Evolutionary conservation across 2,329 filamentous ascomycete species (phyloP), one percentile per base, ranked within the genome.

Genomic region (Coniochaeta prunicola): DNA sequence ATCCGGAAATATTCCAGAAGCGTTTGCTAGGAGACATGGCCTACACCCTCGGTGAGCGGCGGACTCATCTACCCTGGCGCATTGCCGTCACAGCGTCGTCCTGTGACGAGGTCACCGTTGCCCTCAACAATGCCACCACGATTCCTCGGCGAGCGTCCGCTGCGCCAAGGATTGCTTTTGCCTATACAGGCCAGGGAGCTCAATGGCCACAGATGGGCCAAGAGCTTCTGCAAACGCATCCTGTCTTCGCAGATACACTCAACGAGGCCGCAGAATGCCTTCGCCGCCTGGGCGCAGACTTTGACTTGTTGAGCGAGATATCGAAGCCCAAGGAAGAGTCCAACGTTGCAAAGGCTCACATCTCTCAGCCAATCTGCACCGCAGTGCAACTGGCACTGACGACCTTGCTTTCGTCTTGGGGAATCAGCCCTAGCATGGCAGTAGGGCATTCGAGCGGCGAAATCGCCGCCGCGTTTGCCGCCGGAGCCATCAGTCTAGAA

Each of bases 301-400:
- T 69, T 65, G 64, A 61, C 19, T 55, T 70, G 28, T 59, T 62
- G 24, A 66, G 68, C 6, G 70, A 71, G 60, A 64, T 73, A 2
- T 26, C 31, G 7, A 56, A 60, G 5, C 60, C 65, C 17, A 57
- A 57, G 1, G 56, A 57, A 13, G 60, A 57, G 1, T 67, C 68
- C 1, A 60, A 62, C 2, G 42, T 73, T 7, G 60, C 62, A 36
- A 57, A 65, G 13, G 57, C 63, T 7, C 59, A 61, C 21, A 53
- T 69, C 38, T 62, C 63, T 8, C 71, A 73, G 50, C 66, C 73
- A 4, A 26, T 70, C 1, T 74, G 69, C 57, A 74, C 71, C 7
- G 72, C 71, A 1, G 21, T 76, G 1, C 74, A 76, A 59, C 61
- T 76, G 12, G 70, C 58, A 8, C 58, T 76, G 3, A 65, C 73